phyloP scores from a whole-genome alignment of 2,329 filamentous ascomycete species.

The Sporothrix inflata region DNA sequence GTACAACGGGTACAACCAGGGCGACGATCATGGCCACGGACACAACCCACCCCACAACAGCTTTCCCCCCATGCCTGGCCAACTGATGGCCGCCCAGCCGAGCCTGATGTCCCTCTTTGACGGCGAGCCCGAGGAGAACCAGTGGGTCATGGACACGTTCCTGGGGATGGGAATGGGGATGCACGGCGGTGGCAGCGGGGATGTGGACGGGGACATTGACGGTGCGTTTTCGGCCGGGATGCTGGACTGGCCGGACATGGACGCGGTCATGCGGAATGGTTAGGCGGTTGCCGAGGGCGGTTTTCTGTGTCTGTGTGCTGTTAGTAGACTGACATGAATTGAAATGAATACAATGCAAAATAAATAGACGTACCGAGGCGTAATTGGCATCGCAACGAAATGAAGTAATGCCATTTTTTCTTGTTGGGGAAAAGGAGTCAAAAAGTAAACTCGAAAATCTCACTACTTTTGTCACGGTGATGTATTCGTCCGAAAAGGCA shows the following conservation, averaged over 20 bases:
- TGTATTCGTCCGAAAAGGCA: too few species aligned
- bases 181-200: neutral
- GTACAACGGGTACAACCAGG: neutral
- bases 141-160: conserved; percentile 24
- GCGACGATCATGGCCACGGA: neutral
- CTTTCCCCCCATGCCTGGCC: neutral
- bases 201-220: conserved; percentile 1
- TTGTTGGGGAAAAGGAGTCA: too few species aligned
- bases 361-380: too few species aligned
- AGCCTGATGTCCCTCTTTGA: conserved; percentile 18
- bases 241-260: conserved; percentile 19
- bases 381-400: too few species aligned
- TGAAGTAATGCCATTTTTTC: too few species aligned
- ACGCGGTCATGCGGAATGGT: conserved; percentile 10
- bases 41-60: neutral
- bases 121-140: conserved; percentile 23
- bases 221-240: neutral
- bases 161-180: conserved; percentile 12
- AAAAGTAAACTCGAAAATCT: too few species aligned
- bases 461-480: too few species aligned
- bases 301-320: neutral
- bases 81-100: neutral
- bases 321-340: neutral
- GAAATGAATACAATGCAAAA: neutral
- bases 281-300: neutral